phyloP scores from a whole-genome alignment of 2,329 filamentous ascomycete species.

The Bipolaris gigantea region DNA sequence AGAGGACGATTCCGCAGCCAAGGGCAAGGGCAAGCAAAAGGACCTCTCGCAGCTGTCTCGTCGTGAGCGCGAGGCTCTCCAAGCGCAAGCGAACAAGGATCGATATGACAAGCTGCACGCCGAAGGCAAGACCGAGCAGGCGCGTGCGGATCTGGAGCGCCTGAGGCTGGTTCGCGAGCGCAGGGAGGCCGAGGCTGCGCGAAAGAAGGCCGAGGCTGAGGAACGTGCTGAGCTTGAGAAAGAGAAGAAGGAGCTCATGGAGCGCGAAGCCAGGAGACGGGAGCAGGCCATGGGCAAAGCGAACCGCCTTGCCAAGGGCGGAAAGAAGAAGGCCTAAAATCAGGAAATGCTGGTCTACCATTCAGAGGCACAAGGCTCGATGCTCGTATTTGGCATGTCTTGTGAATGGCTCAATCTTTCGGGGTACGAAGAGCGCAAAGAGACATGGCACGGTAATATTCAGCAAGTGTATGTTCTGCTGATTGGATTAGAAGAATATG shows the following conservation, averaged over 20 bases:
- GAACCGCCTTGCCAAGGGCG: conserved; percentile 45
- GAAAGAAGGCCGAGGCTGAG: conserved; percentile 70
- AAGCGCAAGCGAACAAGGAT: conserved; percentile 87
- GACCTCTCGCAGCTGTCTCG: conserved; percentile 62
- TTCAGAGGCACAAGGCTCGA: neutral
- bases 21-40: conserved; percentile 61
- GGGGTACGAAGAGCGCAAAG: conserved; percentile 1
- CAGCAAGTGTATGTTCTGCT: conserved; percentile 3
- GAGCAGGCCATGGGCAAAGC: conserved; percentile 51
- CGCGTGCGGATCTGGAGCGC: conserved; percentile 83
- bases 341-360: neutral
- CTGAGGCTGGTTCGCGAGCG: conserved; percentile 81
- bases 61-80: conserved; percentile 74
- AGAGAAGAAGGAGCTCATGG: conserved; percentile 54
- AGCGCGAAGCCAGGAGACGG: conserved; percentile 52
- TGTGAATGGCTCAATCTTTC: conserved; percentile 20
- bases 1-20: conserved; percentile 53
- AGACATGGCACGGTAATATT: conserved; percentile 5
- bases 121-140: conserved; percentile 95
- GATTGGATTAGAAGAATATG: conserved; percentile 10
- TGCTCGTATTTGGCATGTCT: neutral
- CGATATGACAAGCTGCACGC: conserved; percentile 89
- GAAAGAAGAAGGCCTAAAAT: conserved; percentile 45
- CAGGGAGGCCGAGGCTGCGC: conserved; percentile 77
- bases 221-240: conserved; percentile 60